Conservation (phyloP, 2,329 filamentous ascomycete genomes). For the Emergomyces orientalis region DNA sequence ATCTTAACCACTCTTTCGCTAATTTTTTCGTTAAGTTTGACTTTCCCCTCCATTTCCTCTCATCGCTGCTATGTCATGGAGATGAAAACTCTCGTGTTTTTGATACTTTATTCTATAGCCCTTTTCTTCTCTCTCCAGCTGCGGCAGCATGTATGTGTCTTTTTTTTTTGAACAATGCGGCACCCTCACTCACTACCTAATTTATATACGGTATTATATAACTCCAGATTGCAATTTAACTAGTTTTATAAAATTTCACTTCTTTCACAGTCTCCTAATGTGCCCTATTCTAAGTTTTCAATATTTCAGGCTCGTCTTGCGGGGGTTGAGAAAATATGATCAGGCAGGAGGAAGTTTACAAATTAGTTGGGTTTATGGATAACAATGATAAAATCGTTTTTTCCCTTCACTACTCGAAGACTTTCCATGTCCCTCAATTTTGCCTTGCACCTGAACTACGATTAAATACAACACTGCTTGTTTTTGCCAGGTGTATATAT, state of each 20-base stretch:
- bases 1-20: neutral
- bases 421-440: too few species aligned
- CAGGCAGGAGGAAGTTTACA: too few species aligned
- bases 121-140: neutral
- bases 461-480: neutral
- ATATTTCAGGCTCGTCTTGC: too few species aligned
- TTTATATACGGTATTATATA: neutral
- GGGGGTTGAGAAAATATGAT: too few species aligned
- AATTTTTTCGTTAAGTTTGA: neutral
- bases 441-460: too few species aligned
- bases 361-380: too few species aligned
- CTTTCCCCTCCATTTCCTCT: neutral
- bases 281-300: neutral
- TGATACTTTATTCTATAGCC: neutral
- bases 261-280: neutral
- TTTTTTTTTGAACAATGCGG: neutral
- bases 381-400: too few species aligned
- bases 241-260: neutral
- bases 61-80: neutral
- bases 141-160: neutral
- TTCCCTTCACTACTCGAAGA: too few species aligned
- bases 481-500: neutral
- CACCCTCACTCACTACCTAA: neutral
- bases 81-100: neutral
- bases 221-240: neutral